Percentiles rank a stretch among this genome's conserved stretches.
phyloP scores from a whole-genome alignment of 2,329 filamentous ascomycete species.

The Lasiodiplodia sp. region DNA sequence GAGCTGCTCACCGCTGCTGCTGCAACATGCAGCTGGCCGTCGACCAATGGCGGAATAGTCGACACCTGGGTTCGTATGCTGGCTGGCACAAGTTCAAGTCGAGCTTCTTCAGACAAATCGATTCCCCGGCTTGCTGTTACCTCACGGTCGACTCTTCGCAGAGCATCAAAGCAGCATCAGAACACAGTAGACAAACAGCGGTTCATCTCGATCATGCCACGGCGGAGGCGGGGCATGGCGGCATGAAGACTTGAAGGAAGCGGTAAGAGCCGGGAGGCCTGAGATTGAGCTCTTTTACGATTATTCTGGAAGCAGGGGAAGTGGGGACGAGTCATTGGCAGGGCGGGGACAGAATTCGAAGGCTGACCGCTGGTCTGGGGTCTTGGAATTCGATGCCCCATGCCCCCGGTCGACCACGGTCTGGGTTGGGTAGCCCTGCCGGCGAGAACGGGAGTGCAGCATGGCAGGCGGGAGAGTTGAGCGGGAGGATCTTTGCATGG shows the following conservation, averaged over 20 bases:
- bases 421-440: neutral
- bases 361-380: slow-evolving; percentile 17
- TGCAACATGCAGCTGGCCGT: neutral
- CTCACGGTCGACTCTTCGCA: too few species aligned
- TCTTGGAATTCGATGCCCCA: neutral
- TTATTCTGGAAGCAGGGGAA: slow-evolving; percentile 4
- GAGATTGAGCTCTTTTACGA: neutral
- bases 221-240: neutral
- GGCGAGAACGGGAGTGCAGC: slow-evolving; percentile 11
- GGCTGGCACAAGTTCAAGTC: neutral
- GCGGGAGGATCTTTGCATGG: slow-evolving; percentile 15
- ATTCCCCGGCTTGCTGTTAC: too few species aligned
- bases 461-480: slow-evolving; percentile 1
- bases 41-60: neutral
- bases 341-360: neutral
- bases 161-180: neutral
- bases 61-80: neutral
- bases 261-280: slow-evolving; percentile 3
- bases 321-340: slow-evolving; percentile 5
- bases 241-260: neutral
- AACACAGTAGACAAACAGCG: neutral
- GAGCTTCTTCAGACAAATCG: neutral
- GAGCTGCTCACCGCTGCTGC: neutral
- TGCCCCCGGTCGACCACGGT: slow-evolving; percentile 3
- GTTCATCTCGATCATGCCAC: neutral